phyloP scores from a whole-genome alignment of 495 filamentous ascomycete species.

The Pyrenopolyporus hunteri region DNA sequence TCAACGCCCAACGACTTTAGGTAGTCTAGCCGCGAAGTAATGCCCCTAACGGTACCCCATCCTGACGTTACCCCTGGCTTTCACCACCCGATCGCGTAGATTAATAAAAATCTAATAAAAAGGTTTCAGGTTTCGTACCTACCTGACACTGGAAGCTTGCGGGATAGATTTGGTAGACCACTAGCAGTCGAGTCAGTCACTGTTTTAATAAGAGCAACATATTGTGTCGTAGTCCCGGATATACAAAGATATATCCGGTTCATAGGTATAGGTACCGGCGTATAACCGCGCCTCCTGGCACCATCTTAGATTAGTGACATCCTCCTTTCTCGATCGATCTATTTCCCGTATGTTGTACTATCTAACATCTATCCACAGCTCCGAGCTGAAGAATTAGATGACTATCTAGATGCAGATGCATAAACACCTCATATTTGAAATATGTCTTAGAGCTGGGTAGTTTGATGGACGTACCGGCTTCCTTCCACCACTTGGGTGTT shows the following conservation, averaged over 20 bases:
- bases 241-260: too few species aligned
- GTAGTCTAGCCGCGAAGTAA: conserved; percentile 60
- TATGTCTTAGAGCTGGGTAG: background rate
- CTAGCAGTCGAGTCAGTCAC: background rate
- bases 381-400: too few species aligned
- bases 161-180: conserved; percentile 69
- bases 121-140: conserved; percentile 28
- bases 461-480: conserved; percentile 43
- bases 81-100: conserved; percentile 1
- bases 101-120: conserved; percentile 6
- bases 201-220: background rate
- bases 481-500: conserved; percentile 62
- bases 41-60: conserved; percentile 64
- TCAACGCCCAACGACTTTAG: conserved; percentile 57
- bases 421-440: too few species aligned
- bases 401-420: too few species aligned
- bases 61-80: conserved; percentile 48
- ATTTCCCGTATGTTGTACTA: too few species aligned
- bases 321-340: too few species aligned
- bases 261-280: too few species aligned
- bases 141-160: conserved; percentile 66
- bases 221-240: too few species aligned
- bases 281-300: too few species aligned
- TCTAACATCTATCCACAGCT: too few species aligned
- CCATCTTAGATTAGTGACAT: too few species aligned